A percentile compares a stretch with the other conserved stretches of the same genome.
These are phyloP conservation scores for Trichothecium sympodiale DNA, from an alignment of 2,329 filamentous ascomycete species.

Conservation along the genomic window DNA sequence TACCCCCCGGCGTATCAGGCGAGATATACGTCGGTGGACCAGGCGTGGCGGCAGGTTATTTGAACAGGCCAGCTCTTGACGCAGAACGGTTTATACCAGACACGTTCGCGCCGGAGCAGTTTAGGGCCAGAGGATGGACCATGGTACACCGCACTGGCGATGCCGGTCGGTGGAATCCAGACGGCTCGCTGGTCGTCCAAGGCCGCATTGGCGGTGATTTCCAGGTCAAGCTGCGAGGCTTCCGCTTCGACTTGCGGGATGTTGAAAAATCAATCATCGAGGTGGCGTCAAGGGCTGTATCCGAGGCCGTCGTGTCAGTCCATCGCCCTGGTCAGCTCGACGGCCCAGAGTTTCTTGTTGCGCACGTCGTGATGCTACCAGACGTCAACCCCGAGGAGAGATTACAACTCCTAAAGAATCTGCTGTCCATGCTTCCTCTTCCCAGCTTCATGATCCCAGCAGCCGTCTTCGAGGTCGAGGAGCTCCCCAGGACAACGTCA, in stretches of 20 bases:
- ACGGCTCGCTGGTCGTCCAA: conserved; percentile 17
- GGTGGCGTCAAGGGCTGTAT: conserved; percentile 2
- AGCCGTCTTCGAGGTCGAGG: no score
- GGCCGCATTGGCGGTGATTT: conserved; percentile 23
- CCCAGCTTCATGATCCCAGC: no score
- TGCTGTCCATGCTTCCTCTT: conserved; percentile 4
- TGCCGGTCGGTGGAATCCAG: conserved; percentile 14
- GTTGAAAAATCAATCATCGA: conserved; percentile 8
- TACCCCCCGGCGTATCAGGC: neutral
- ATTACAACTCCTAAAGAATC: neutral
- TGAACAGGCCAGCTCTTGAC: neutral
- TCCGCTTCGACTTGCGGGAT: conserved; percentile 30
- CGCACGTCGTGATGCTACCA: conserved; percentile 8
- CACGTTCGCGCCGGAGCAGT: no score
- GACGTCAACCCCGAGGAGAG: no score
- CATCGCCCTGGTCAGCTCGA: no score
- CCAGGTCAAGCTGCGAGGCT: conserved; percentile 26
- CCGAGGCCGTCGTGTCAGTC: conserved; percentile 9
- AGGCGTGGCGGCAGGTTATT: neutral
- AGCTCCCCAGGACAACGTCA: no score
- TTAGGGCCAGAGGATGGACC: neutral
- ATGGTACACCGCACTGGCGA: conserved; percentile 25
- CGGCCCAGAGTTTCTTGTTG: conserved; percentile 12
- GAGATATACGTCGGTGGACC: neutral
- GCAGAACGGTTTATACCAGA: neutral